Evolutionary conservation across 192 early-diverging fungal species (phyloP), one percentile per base, ranked within the genome.

Genomic region (Coemansia sp.): DNA sequence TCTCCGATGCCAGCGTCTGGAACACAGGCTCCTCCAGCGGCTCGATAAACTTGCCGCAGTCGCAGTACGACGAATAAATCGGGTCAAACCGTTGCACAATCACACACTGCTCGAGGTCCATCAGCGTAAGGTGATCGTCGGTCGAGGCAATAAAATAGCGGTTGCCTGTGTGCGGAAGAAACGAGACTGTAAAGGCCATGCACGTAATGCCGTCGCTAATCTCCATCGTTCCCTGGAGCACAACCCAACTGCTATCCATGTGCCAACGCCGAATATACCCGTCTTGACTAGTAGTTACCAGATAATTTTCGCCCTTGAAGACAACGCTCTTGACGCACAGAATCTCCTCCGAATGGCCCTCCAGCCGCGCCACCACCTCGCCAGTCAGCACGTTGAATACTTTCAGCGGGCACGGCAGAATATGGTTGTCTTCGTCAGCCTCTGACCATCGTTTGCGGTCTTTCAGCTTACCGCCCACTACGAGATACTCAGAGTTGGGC

Each of bases 161-260:
- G 78, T 97, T 97, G 20, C 92, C 94, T 2, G 90, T 90, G 58
- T 91, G 85, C 2, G 94, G 93, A 25, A 94, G 74, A 78, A 97
- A 97, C 15, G 92, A 89, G 11, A 93, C 87, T 0, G 88, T 93
- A 72, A 97, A 97, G 9, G 92, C 92, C 93, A 97, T 97, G 70
- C 91, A 94, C 2, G 91, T 95, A 15, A 88, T 69, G 15, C 87
- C 89, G 49, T 95, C 93, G 9, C 70, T 75, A 76, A 95, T 85
- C 40, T 81, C 75, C n/a, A 62, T 82, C 35, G 80, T 59, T 19
- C 84, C 82, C 20, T 85, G 47, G 14, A 92, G 66, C 44, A 81
- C 79, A 15, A 75, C 80, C 91, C 91, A 95, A 66, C 88, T 84
- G 11, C 82, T 70, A 23, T 67, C 79, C 83, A 94, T 86, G 43